These are phyloP conservation scores for Galerina sulciceps DNA, from an alignment of 768 basidiomycete genomes.

Conservation along the genomic window DNA sequence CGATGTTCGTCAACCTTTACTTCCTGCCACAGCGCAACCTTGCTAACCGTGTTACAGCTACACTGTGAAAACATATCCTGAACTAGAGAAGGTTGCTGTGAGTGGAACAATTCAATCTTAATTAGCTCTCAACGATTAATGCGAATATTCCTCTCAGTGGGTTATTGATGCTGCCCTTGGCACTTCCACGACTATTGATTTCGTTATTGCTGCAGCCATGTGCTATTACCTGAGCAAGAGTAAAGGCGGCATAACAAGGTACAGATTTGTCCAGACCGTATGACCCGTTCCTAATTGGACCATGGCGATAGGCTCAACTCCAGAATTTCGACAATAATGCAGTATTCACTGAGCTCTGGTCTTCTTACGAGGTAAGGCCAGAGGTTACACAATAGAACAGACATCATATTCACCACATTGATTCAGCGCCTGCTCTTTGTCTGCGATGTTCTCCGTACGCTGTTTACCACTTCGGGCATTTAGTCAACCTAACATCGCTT, in stretches of 20 bases:
- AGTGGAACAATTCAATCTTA: conserved; percentile 14
- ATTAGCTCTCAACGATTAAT: neutral
- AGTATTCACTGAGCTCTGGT: conserved; percentile 42
- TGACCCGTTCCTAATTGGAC: neutral
- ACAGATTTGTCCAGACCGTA: neutral
- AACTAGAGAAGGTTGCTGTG: conserved; percentile 36
- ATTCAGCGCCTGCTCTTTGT: conserved; percentile 46
- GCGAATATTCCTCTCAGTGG: conserved; percentile 34
- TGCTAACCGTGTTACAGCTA: conserved; percentile 25
- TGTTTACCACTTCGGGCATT: neutral
- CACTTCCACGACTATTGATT: conserved; percentile 47
- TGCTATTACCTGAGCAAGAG: conserved; percentile 40
- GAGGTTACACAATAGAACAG: too few species aligned
- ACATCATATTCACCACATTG: neutral
- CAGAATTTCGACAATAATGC: conserved; percentile 37
- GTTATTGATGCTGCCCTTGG: conserved; percentile 44
- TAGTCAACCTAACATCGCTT: neutral
- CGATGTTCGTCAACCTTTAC: conserved; percentile 30
- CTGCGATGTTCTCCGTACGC: conserved; percentile 46
- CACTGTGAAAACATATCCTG: conserved; percentile 32
- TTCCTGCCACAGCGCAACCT: neutral
- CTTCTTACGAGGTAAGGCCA: conserved; percentile 38
- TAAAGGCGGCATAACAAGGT: conserved; percentile 29
- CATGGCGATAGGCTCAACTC: conserved; percentile 31
- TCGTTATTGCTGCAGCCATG: conserved; percentile 42